Conservation (phyloP, 208 protist species). For the Leishmania tropica region DNA sequence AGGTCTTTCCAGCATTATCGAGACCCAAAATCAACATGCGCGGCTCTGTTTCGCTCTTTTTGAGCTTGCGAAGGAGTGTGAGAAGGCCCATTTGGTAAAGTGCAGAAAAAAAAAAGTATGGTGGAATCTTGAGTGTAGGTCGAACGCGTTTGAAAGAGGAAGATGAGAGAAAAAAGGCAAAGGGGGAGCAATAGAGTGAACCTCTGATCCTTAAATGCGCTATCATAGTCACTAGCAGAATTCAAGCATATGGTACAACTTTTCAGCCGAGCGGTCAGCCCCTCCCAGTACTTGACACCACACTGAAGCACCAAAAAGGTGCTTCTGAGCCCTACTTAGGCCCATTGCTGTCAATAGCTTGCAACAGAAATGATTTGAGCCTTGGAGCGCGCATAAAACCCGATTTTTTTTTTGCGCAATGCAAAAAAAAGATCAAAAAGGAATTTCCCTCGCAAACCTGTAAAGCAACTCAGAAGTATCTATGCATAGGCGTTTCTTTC, state of each 20-base stretch:
- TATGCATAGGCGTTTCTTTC: background rate
- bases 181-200: background rate
- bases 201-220: background rate
- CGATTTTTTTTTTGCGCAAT: background rate
- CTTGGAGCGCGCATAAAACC: background rate
- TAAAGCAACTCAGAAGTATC: background rate
- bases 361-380: background rate
- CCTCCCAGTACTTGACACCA: background rate
- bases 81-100: conserved; percentile 94
- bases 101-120: conserved; percentile 3
- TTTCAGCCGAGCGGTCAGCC: background rate
- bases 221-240: background rate
- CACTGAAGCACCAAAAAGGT: background rate
- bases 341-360: background rate
- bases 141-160: background rate
- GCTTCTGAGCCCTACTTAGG: too few species aligned
- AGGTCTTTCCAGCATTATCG: conserved; percentile 99
- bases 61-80: conserved; percentile 92
- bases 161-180: background rate
- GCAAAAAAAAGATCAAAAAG: background rate
- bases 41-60: conserved; percentile 94
- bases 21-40: conserved; percentile 97
- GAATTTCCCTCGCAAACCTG: background rate
- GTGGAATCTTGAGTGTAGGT: background rate
- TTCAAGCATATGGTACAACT: too few species aligned